These are phyloP conservation scores for Cucurbita maxima DNA, from an alignment of 306 rosid species.

Conservation along the genomic window DNA sequence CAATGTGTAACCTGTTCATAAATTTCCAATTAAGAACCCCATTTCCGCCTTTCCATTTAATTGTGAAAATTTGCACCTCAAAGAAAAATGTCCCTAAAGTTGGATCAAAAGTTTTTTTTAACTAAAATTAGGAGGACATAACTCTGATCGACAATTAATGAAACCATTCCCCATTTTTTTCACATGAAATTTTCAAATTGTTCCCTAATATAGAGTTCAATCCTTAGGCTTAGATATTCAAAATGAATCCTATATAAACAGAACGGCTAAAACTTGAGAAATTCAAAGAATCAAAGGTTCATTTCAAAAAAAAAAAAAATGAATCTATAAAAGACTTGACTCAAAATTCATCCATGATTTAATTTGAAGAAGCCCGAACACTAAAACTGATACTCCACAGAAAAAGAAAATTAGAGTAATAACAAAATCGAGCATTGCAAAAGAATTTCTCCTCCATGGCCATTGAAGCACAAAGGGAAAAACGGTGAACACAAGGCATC, in stretches of 20 bases:
- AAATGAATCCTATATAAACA: not conserved
- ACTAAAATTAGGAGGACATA: not conserved
- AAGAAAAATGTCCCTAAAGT: not conserved
- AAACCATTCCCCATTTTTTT: not conserved
- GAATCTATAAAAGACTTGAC: not conserved
- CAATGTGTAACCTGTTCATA: slow-evolving; percentile 44
- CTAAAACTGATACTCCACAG: not conserved
- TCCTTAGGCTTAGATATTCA: not conserved
- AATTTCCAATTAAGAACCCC: slow-evolving; percentile 1
- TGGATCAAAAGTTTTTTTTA: not conserved
- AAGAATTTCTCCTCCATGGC: not conserved
- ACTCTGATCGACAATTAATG: not conserved
- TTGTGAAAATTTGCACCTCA: not conserved
- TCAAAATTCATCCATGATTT: not conserved
- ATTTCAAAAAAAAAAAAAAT: not conserved
- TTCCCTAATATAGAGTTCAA: not conserved
- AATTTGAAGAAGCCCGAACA: not conserved
- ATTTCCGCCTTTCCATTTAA: not conserved
- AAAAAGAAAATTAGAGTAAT: not conserved
- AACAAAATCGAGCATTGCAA: not conserved
- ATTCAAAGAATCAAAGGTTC: not conserved
- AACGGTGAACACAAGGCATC: not conserved
- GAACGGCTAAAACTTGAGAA: not conserved
- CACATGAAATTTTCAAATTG: not conserved
- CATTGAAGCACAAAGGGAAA: not conserved